These are phyloP conservation scores for Chenopodium album DNA, from an alignment of 148 eudicot genomes.

Conservation along the genomic window DNA sequence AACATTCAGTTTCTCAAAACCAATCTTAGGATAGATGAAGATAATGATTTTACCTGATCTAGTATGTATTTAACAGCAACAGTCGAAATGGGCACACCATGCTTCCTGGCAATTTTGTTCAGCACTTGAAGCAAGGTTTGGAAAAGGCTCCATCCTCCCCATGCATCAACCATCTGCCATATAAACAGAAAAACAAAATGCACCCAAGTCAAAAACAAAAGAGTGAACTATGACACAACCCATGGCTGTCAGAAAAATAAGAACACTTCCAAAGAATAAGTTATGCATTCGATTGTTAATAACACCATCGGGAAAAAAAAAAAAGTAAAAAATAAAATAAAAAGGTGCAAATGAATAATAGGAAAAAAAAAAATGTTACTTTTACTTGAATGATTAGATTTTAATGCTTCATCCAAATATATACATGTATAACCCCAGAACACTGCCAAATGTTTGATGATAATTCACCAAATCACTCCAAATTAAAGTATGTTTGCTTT, in stretches of 20 bases:
- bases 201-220: background rate
- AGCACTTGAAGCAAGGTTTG: conserved; percentile 75
- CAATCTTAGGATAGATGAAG: background rate
- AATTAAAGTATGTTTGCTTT: background rate
- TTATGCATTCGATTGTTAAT: too few species aligned
- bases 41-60: conserved; percentile 61
- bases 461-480: background rate
- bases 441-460: background rate
- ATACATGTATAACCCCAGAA: background rate
- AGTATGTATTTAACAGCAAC: conserved; percentile 83
- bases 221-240: background rate
- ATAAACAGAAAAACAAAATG: background rate
- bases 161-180: conserved; percentile 93
- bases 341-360: too few species aligned
- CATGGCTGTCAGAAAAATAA: background rate
- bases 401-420: background rate
- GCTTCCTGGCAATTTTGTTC: conserved; percentile 64
- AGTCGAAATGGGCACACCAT: conserved; percentile 83
- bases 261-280: too few species aligned
- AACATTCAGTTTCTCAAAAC: too few species aligned
- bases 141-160: conserved; percentile 99
- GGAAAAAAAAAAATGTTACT: too few species aligned
- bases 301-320: too few species aligned
- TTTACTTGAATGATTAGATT: too few species aligned
- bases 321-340: too few species aligned